A percentile compares a stretch with the other conserved stretches of the same genome.
phyloP scores from a whole-genome alignment of 2,329 filamentous ascomycete species.

The Tolypocladium cylindrosporum region DNA sequence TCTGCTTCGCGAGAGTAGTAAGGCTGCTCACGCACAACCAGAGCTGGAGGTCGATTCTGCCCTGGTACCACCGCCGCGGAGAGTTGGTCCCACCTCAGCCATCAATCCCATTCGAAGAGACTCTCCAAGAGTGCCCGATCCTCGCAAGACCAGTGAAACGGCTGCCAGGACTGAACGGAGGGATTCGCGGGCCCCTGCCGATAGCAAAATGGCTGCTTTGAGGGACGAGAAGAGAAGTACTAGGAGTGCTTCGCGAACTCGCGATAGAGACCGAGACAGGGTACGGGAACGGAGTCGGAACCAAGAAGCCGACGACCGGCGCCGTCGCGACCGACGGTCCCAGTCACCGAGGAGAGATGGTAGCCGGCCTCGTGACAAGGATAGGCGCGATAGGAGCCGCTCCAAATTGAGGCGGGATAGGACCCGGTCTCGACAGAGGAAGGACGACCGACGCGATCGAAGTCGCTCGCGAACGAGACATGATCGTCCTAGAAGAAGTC shows the following conservation, averaged over 20 bases:
- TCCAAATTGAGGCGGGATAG: slow-evolving; percentile 26
- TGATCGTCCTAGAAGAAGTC: slow-evolving; percentile 23
- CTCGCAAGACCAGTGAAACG: slow-evolving; percentile 26
- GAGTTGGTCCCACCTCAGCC: slow-evolving; percentile 43
- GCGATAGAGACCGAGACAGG: slow-evolving; percentile 14
- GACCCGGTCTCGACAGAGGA: slow-evolving; percentile 26
- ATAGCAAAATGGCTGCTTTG: slow-evolving; percentile 12
- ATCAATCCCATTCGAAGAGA: slow-evolving; percentile 45
- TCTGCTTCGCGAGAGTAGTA: slow-evolving; percentile 48
- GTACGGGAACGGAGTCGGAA: slow-evolving; percentile 18
- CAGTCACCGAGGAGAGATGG: slow-evolving; percentile 26
- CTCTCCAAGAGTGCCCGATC: slow-evolving; percentile 30
- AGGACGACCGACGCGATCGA: slow-evolving; percentile 20
- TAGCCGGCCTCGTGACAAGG: slow-evolving; percentile 20
- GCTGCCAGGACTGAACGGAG: slow-evolving; percentile 21
- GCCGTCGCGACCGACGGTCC: slow-evolving; percentile 25
- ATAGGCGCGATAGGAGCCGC: slow-evolving; percentile 26
- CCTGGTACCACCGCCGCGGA: slow-evolving; percentile 43
- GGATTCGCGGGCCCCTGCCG: slow-evolving; percentile 17
- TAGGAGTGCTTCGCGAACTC: slow-evolving; percentile 21
- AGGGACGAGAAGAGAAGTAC: slow-evolving; percentile 20
- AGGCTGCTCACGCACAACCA: slow-evolving; percentile 34
- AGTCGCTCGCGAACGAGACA: slow-evolving; percentile 23
- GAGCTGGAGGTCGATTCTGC: slow-evolving; percentile 48
- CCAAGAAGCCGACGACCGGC: slow-evolving; percentile 19